Conservation (phyloP, 2,329 filamentous ascomycete species). For the Sphaerostilbella broomeana region DNA sequence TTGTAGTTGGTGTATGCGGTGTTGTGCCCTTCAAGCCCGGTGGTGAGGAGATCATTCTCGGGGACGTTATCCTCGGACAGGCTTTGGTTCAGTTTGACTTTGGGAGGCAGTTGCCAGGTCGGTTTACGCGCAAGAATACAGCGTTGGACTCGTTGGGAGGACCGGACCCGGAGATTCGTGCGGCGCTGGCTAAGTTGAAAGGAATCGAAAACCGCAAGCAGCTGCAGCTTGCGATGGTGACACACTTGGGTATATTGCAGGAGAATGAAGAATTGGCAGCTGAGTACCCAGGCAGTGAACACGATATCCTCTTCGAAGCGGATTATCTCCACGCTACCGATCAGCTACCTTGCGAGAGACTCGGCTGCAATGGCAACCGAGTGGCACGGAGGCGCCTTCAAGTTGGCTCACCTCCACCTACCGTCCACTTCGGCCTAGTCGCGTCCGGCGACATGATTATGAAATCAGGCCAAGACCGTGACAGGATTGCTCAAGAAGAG, state of each 20-base stretch:
- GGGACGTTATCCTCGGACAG: constrained; percentile 23
- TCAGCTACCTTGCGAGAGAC: too few relatives aligned
- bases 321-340: too few relatives aligned
- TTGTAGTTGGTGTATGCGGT: constrained; percentile 19
- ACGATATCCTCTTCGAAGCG: too few relatives aligned
- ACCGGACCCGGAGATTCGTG: constrained; percentile 17
- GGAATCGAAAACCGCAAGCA: constrained; percentile 7
- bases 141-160: constrained; percentile 18
- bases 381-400: too few relatives aligned
- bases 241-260: constrained; percentile 5
- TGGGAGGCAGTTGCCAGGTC: constrained; percentile 18
- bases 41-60: constrained; percentile 18
- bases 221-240: constrained; percentile 4
- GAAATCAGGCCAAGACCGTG: constrained; percentile 29
- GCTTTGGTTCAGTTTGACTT: constrained; percentile 25
- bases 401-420: background rate
- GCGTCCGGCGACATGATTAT: constrained; percentile 34
- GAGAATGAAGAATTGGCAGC: too few relatives aligned
- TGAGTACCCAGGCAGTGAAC: background rate
- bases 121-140: constrained; percentile 19
- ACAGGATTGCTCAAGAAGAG: constrained; percentile 21
- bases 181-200: constrained; percentile 19
- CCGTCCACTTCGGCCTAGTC: constrained; percentile 27
- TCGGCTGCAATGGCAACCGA: too few relatives aligned
- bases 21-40: constrained; percentile 14